Evolutionary conservation across 2,329 filamentous ascomycete species (phyloP).

Genomic region (Aspergillus pseudoterreus): DNA sequence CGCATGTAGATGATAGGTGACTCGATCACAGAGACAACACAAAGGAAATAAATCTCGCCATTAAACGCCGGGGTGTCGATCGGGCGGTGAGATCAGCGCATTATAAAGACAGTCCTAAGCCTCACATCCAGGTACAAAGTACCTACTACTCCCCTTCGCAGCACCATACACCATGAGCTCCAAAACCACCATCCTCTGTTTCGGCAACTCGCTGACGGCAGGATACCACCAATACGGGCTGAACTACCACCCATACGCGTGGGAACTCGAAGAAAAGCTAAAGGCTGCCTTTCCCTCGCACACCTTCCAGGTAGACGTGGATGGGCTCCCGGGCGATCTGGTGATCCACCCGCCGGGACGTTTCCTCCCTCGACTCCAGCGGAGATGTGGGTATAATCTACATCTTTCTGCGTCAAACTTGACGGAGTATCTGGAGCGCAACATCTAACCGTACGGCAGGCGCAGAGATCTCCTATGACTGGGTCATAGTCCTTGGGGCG

Average conservation of each 20-base stretch:
- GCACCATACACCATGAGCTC: slow-evolving; percentile 6
- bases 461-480: slow-evolving; percentile 46
- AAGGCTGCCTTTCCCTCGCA: slow-evolving; percentile 44
- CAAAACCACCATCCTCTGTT: slow-evolving; percentile 51
- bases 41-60: no score
- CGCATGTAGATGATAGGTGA: no score
- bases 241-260: slow-evolving; percentile 52
- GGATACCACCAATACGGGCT: slow-evolving; percentile 49
- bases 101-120: no score
- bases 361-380: slow-evolving; percentile 29
- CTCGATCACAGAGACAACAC: no score
- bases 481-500: slow-evolving; percentile 61
- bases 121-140: no score
- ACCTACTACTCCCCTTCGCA: no score
- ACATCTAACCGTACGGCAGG: not conserved
- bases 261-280: slow-evolving; percentile 47
- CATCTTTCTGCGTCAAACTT: no score
- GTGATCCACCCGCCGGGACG: slow-evolving; percentile 33
- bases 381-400: slow-evolving; percentile 16
- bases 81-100: no score
- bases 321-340: slow-evolving; percentile 53
- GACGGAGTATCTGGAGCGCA: no score
- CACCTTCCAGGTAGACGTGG: slow-evolving; percentile 42
- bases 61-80: no score
- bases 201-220: slow-evolving; percentile 62